Evolutionary conservation across 1,284 basidiomycete species (phyloP), one percentile per base, ranked within the genome.

Genomic region (Heterobasidion annosum): DNA sequence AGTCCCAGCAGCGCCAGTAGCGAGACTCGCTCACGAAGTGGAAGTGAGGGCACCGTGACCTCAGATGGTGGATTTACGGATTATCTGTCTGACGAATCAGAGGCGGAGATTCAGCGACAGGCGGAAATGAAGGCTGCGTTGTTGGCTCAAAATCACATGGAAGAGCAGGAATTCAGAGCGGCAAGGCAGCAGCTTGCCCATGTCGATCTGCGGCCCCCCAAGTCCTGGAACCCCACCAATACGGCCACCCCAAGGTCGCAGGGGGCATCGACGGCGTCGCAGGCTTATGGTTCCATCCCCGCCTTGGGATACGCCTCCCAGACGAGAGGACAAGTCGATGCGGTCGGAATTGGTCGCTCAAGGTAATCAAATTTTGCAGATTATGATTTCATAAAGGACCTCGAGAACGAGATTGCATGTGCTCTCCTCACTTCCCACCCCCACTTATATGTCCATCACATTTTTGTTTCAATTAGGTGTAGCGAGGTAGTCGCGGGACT

Each of bases 21-120:
- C 61, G 76, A 76, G 59, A 60, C 64, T 19, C 45, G 52, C 33
- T 61, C 59, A 44, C 34, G 43, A 4, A 47, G 45, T 32, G 45
- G 45, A 12, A 74, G 80, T 54, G 85, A 86, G 63, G 79, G 80
- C 56, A 90, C 88, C 8, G 76, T 91, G 51, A 88, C 84, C 13
- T 88, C 86, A 10, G 88, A 90, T 62, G 88, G 88, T 8, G 86
- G 82, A 12, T 91, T 91, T 63, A 91, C 88, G 8, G 88, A 91
- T 65, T 91, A 91, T 66, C 69, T 91, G 34, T 91, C 88, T 25
- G 88, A 90, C 63, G 88, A 91, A 67, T 89, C 86, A 13, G 88
- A 91, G 62, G 87, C 82, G 45, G 88, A 91, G 66, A 68, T 91
- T 54, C 88, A 91, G 69, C 75, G 86, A 56, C 88, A 90, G 67